Percentiles rank a stretch among this genome's conserved stretches.
These are phyloP conservation scores for Solanum chilense DNA, from an alignment of 257 asterid species.

Conservation along the genomic window DNA sequence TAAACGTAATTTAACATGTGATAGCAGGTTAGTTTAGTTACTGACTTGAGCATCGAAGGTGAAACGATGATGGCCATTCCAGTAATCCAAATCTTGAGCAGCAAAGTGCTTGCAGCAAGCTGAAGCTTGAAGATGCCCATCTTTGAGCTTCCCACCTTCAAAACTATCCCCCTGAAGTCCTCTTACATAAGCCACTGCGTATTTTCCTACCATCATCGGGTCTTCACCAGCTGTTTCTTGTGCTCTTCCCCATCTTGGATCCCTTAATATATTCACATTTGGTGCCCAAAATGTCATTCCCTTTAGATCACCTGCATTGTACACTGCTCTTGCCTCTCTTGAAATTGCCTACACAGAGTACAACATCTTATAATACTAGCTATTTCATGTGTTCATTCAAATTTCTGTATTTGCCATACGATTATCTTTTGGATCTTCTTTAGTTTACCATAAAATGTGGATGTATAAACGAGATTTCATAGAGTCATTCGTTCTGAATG, in stretches of 20 bases:
- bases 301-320: slow-evolving; percentile 24
- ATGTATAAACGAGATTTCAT: background rate
- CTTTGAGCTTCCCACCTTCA: slow-evolving; percentile 37
- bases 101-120: slow-evolving; percentile 79
- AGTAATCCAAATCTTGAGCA: slow-evolving; percentile 69
- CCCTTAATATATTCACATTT: slow-evolving; percentile 29
- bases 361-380: background rate
- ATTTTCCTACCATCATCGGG: slow-evolving; percentile 18
- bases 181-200: slow-evolving; percentile 47
- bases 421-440: background rate
- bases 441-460: background rate
- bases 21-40: background rate
- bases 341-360: slow-evolving; percentile 12
- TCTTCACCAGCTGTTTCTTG: slow-evolving; percentile 40
- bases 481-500: background rate
- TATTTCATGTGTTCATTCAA: background rate
- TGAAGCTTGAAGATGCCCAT: slow-evolving; percentile 46
- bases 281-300: slow-evolving; percentile 42
- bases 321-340: slow-evolving; percentile 30
- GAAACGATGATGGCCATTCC: slow-evolving; percentile 50
- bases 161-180: slow-evolving; percentile 73
- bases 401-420: background rate
- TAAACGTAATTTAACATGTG: background rate
- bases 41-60: slow-evolving; percentile 47
- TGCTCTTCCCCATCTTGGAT: slow-evolving; percentile 41